Evolutionary conservation across 1,139 yeast species (phyloP), one percentile per base, ranked within the genome.

Genomic region (Komagataea norvegica): DNA sequence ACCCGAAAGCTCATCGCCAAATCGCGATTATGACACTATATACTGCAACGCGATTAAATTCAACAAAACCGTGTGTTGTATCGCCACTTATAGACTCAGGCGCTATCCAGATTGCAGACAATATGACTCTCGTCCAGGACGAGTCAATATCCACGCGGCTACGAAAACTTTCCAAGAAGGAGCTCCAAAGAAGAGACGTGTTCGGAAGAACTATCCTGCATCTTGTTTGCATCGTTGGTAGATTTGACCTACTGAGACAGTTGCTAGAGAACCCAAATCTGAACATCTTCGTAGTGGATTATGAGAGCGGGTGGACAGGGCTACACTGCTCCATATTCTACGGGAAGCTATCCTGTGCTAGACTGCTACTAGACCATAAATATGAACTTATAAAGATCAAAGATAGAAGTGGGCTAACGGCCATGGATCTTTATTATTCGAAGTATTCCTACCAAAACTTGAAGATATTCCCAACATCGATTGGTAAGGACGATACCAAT

Each of bases 251-350:
- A 16, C 60, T 83, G 23, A 52, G 59, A 18, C 63, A 64, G 29
- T 48, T 83, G 6, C 57, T 82, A 28, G 68, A 68, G 41, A 69
- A 74, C 47, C 66, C 71, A 7, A 67, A 70, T 31, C 52, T 68
- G 9, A 69, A 79, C 31, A 46, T 78, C 2, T 50, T 56, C 9
- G 56, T 71, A 1, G 61, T 67, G 2, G 96, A 89, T 56, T 66
- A 65, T 40, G 96, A 89, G 57, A 86, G 76, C 54, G 86, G 88
- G 1, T 88, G 95, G 84, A 83, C 86, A 28, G 77, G 88, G 23
- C 64, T 88, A 30, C 96, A 89, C 59, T 74, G 75, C 50, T 79
- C 78, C 29, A 67, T 82, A 29, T 77, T 66, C 49, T 62, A 68
- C 54, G 87, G 83, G 42, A 70, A 79, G 40, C 57, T 83, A 20